Base-by-base conservation (phyloP, 768 basidiomycete genomes). In the Mrakia frigida region DNA sequence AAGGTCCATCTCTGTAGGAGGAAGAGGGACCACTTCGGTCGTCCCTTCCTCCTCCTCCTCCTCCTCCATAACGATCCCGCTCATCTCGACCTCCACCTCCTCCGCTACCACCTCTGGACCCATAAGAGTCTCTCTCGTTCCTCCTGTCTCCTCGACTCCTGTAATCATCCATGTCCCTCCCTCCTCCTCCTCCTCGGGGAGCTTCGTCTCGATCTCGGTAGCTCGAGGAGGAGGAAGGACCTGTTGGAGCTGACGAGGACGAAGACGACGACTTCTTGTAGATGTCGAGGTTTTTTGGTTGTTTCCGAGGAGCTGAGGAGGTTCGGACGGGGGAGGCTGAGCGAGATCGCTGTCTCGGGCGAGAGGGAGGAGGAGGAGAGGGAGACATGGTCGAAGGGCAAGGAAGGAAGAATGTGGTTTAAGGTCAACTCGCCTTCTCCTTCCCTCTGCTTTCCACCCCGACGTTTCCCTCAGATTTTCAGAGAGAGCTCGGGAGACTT, bases 261-360 rank as follows among this genome's bases (percentile, higher is more conserved):
- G 79, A 75, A 4, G 78, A 65, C 33, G 75, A 56, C 5, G 81
- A 80, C 53, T 81, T 81, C 76, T 84, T 84, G 80, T 84, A 84
- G 70, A 84, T 81, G 28, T 83, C 83, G 53, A 84, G 79, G 71
- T 83, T 81, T 76, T 81, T 82, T 16, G 82, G 81, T 50, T 79
- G 78, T 14, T 79, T 78, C n/a, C 52, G 76, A 37, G 76, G 70
- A 21, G 41, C 31, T 4, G 70, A 73, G 10, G 70, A 72, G 5
- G 70, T 50, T n/a, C 70, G 18, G 35, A 23, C 52, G 21, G 60
- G 76, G 0, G 61, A 53, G 21, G 59, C 70, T 11, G 76, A 77
- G 46, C 74, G 74, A 31, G 74, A 75, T 28, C 74, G 52, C 50
- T 68, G 67, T 28, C 74, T 50, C 23, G 68, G 67, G 31, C 74